Base-by-base conservation (phyloP, 495 filamentous ascomycete genomes). In the Neurospora sp. region DNA sequence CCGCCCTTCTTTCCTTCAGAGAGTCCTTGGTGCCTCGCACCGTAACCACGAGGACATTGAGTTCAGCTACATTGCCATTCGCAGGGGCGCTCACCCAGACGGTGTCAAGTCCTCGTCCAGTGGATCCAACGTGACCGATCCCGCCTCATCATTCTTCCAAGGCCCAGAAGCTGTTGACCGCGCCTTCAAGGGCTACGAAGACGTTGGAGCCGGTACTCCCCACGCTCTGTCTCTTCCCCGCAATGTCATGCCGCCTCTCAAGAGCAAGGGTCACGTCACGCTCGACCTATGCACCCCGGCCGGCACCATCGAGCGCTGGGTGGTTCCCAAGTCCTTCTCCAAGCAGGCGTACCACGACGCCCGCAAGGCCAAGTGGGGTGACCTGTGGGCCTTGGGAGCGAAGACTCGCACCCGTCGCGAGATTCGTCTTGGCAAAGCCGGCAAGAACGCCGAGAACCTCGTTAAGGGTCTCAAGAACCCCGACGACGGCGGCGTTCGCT, bases 321-420 rank as follows among this genome's bases (percentile, higher is more conserved):
- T 90, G 0, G 90, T 99, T 0, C 92, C 96, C 1, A 89, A 88
- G 71, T 93, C 90, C 45, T 96, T 89, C 81, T 90, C 91, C 74
- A 90, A 87, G 72, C 87, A 90, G 74, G 93, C 93, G 3, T 98
- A 92, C 83, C 91, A 90, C 61, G 96, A 99, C 78, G 96, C 96
- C 38, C 89, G 95, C 72, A 99, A 99, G 80, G 87, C 91, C 0
- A 80, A 80, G 44, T 98, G 96, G 96, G 96, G 96, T 59, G 96
- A 99, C 80, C 83, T 98, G 22, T 99, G 96, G 96, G 94, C 94
- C 7, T 84, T 99, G 3, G 96, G 95, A 1, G 94, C 94, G 8
- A 99, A 98, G 87, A 96, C 93, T 0, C 86, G 93, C 53, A 86
- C 90, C 1, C 74, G 75, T 4, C 83, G 92, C 72, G 86, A 82